Evolutionary conservation across 2,329 filamentous ascomycete genomes (phyloP), one percentile per base, ranked within the genome.

Genomic region (Rasamsonia emersonii): DNA sequence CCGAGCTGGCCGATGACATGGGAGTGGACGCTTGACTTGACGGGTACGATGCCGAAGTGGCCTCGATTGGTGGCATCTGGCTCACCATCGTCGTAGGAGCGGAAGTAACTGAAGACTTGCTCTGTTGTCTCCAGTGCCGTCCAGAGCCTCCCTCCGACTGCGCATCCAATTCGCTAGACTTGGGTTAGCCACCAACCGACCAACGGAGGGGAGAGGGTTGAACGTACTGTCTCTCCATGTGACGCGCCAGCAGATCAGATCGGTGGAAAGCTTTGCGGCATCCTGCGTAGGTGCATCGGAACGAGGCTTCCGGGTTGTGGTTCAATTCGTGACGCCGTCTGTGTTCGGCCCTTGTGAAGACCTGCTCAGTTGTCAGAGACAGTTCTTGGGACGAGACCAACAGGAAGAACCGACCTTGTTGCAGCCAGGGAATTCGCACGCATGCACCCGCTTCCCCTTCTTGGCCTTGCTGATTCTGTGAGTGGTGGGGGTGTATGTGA

Each of bases 401-500:
- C n/a, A n/a, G n/a, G n/a, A n/a, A 21, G 19, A 16, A 45, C 58
- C 37, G 40, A 67, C 64, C 57, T 69, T 69, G 38, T 53, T 54
- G 43, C 65, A 69, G 23, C 64, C 63, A 10, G 61, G 61, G 37
- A 52, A 64, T 36, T 65, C 56, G 43, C 65, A 69, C 6, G 56
- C 56, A 42, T 69, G 65, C 9, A 69, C 65, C 31, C 64, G 60
- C 47, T 68, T 68, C 18, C 65, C 65, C 46, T 69, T 69, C 51
- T 67, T 69, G 9, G 65, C 65, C 45, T 68, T 69, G 51, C 65
- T 69, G 42, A 68, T 59, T 30, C 65, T 61, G 41, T 60, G 60
- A 20, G 65, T 68, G 13, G 64, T 68, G 14, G 65, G 65, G 17
- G 65, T 69, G 37, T 65, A 68, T 33, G 60, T 61, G 29, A 65